Conservation (phyloP, 441 rosid species). For the Sinapis alba region DNA sequence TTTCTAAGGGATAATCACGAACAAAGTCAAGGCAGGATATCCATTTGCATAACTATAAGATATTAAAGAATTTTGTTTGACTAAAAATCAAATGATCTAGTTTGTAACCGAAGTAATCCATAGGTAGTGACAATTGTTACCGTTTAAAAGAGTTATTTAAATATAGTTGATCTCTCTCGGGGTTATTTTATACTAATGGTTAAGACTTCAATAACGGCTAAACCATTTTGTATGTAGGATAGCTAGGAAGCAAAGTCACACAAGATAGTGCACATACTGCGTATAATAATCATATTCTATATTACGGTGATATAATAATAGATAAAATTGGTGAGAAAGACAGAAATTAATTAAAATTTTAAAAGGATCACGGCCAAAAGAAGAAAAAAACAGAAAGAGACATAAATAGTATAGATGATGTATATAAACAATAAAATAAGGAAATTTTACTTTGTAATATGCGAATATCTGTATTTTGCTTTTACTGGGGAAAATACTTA, state of each 20-base stretch:
- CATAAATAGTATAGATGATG: not conserved
- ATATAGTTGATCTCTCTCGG: not conserved
- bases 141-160: not conserved
- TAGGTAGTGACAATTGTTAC: not conserved
- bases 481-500: not conserved
- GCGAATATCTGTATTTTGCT: not conserved
- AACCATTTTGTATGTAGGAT: constrained; percentile 5
- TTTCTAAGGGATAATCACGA: not conserved
- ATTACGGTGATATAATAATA: not conserved
- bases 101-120: not conserved
- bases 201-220: not conserved
- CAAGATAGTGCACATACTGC: not conserved
- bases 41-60: not conserved
- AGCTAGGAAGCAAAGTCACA: constrained; percentile 18
- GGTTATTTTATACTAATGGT: not conserved
- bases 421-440: not conserved
- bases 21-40: not conserved
- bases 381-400: not conserved
- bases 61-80: not conserved
- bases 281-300: not conserved
- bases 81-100: not conserved
- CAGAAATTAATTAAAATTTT: not conserved
- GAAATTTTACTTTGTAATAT: not conserved
- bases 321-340: not conserved
- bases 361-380: not conserved